Percentiles rank a stretch among this genome's conserved stretches.
These are phyloP conservation scores for Termitomyces sp. DNA, from an alignment of 768 basidiomycete species.

Conservation along the genomic window DNA sequence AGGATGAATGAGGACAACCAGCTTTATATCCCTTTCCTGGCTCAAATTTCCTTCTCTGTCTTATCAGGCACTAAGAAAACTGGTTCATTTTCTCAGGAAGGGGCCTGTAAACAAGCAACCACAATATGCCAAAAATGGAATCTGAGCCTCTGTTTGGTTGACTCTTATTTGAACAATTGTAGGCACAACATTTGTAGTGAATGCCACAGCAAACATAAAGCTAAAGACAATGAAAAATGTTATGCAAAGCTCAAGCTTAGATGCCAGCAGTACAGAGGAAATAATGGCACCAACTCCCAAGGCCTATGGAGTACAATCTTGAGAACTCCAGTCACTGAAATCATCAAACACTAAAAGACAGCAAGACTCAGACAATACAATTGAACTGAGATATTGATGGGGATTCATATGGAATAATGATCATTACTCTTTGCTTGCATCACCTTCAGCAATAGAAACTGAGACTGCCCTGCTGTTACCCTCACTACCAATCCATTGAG, in stretches of 20 bases:
- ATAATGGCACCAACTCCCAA: not conserved
- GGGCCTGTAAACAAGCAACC: not conserved
- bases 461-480: not conserved
- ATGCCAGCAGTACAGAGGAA: not conserved
- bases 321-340: not conserved
- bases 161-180: not conserved
- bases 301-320: rapidly evolving
- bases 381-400: not conserved
- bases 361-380: too few relatives aligned
- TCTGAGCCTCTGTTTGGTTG: not conserved
- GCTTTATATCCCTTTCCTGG: not conserved
- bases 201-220: not conserved
- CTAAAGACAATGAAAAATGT: not conserved
- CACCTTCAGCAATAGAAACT: not conserved
- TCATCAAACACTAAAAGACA: not conserved
- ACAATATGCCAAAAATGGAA: not conserved
- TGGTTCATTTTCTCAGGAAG: not conserved
- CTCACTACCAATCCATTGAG: not conserved
- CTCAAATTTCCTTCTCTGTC: not conserved
- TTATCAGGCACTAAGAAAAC: not conserved
- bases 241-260: not conserved
- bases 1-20: not conserved
- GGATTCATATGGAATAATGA: not conserved
- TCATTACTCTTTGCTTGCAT: not conserved
- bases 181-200: not conserved